Percentiles rank a stretch among this genome's conserved stretches.
Evolutionary conservation across 2,329 filamentous ascomycete species (phyloP).

Genomic region (Claviceps citrina): DNA sequence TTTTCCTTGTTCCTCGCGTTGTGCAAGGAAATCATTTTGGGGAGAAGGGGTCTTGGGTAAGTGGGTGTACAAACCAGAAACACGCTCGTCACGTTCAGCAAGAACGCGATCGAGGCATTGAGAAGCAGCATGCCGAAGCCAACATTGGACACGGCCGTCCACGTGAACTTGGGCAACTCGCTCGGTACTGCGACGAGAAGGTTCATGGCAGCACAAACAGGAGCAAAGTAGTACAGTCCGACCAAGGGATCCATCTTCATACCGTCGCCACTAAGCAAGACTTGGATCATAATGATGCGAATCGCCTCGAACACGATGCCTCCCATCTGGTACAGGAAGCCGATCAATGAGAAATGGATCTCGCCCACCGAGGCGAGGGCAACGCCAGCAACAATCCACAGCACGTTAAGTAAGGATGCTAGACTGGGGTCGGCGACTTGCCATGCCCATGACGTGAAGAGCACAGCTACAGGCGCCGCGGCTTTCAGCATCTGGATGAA

Average conservation of each 20-base stretch:
- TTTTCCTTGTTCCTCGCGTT: not conserved
- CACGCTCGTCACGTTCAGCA: constrained; percentile 72
- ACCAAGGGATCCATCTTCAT: constrained; percentile 81
- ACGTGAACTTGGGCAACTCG: constrained; percentile 52
- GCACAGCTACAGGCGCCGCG: constrained; percentile 49
- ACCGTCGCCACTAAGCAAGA: constrained; percentile 59
- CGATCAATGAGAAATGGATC: constrained; percentile 50
- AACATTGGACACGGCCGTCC: constrained; percentile 48
- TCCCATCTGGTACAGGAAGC: constrained; percentile 54
- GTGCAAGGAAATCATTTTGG: not conserved
- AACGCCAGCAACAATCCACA: constrained; percentile 38
- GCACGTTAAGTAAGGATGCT: constrained; percentile 30
- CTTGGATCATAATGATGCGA: constrained; percentile 73
- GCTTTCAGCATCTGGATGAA: constrained; percentile 62
- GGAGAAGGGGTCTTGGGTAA: too few species aligned
- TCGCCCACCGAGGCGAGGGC: constrained; percentile 43
- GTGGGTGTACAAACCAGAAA: constrained; percentile 49
- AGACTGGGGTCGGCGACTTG: constrained; percentile 32
- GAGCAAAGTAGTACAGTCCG: constrained; percentile 79
- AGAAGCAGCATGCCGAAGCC: constrained; percentile 51
- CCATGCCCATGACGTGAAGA: constrained; percentile 49
- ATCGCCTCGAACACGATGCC: constrained; percentile 71
- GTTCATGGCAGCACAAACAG: constrained; percentile 72
- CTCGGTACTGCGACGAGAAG: constrained; percentile 50
- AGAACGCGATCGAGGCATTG: constrained; percentile 66